Evolutionary conservation across 371 early-diverging fungal genomes (phyloP), one percentile per base, ranked within the genome.

Genomic region (Mortierella sp.): DNA sequence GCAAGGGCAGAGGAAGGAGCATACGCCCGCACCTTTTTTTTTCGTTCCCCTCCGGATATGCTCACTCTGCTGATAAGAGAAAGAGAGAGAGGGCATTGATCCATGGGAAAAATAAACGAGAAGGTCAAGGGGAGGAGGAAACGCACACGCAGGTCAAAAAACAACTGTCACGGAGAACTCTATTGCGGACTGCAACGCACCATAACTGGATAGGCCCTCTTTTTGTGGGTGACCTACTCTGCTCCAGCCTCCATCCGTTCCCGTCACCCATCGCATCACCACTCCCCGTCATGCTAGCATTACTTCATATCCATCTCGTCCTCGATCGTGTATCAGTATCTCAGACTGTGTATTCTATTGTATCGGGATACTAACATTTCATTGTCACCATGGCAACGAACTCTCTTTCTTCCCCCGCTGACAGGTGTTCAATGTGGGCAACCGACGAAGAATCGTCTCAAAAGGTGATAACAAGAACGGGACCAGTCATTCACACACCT

Each of bases 381-480:
- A 30, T 6, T 6, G 37, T 27, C 50, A 19, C 9, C 39, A n/a
- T n/a, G n/a, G n/a, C n/a, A n/a, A n/a, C 21, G 52, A 23, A 14
- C 49, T 26, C 34, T 27, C 7, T 30, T 52, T 39, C 17, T 24
- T 19, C 15, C 17, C 39, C 24, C 34, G 14, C 67, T 61, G 23
- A 63, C 83, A 88, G 88, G 81, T 89, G 14, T 95, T 95, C 73
- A 95, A 95, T 68, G 96, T 95, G 19, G 96, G 96, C 43, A 95
- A 93, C 60, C 78, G 90, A 9, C 83, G 96, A 50, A 86, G 95
- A 47, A 87, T 84, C 44, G 70, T 73, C 8, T 65, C 70, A 41
- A 70, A 75, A 51, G 64, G 14, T 49, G 81, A 48, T 79, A 86
- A 55, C 64, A 80, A 9, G 67, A 48, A 60, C 41, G 67, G 58